Conservation (phyloP, 768 basidiomycete species). For the Termitomyces sp. region DNA sequence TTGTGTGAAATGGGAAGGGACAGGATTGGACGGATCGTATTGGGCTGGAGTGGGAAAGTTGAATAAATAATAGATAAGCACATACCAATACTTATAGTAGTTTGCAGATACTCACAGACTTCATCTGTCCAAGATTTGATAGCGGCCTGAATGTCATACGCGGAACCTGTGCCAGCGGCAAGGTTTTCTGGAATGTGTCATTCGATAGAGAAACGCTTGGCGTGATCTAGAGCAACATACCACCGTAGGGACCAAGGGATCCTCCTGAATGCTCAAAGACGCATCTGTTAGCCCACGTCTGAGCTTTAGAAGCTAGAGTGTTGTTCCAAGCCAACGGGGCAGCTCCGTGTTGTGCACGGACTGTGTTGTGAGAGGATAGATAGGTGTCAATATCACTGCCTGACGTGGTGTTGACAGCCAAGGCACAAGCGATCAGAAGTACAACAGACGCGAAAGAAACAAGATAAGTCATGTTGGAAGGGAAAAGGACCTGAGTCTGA, state of each 20-base stretch:
- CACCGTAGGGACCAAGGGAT: slow-evolving; percentile 59
- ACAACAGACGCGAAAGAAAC: slow-evolving; percentile 27
- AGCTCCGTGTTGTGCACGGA: slow-evolving; percentile 65
- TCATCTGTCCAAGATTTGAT: slow-evolving; percentile 66
- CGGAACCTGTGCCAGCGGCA: slow-evolving; percentile 60
- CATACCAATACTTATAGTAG: no score
- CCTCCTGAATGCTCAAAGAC: slow-evolving; percentile 68
- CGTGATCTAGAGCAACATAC: slow-evolving; percentile 28
- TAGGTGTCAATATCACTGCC: slow-evolving; percentile 48
- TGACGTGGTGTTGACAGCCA: slow-evolving; percentile 27
- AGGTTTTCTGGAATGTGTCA: slow-evolving; percentile 55
- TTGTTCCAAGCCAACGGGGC: slow-evolving; percentile 59
- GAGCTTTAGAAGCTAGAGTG: slow-evolving; percentile 54
- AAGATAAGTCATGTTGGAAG: slow-evolving; percentile 33
- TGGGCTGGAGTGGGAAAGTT: slow-evolving; percentile 32
- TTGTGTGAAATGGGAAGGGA: slow-evolving; percentile 69
- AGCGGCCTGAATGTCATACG: slow-evolving; percentile 44
- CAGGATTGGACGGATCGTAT: slow-evolving; percentile 55
- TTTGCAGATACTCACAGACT: slow-evolving; percentile 42
- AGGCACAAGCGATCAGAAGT: slow-evolving; percentile 30
- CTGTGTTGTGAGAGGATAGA: slow-evolving; percentile 57
- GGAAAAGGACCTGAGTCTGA: slow-evolving; percentile 15
- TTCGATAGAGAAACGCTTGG: neutral
- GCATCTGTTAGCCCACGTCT: slow-evolving; percentile 67
- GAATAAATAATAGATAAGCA: no score